Percentiles rank a stretch among this genome's conserved stretches.
These are phyloP conservation scores for Leishmania arabica DNA, from an alignment of 208 protist species.

Conservation along the genomic window DNA sequence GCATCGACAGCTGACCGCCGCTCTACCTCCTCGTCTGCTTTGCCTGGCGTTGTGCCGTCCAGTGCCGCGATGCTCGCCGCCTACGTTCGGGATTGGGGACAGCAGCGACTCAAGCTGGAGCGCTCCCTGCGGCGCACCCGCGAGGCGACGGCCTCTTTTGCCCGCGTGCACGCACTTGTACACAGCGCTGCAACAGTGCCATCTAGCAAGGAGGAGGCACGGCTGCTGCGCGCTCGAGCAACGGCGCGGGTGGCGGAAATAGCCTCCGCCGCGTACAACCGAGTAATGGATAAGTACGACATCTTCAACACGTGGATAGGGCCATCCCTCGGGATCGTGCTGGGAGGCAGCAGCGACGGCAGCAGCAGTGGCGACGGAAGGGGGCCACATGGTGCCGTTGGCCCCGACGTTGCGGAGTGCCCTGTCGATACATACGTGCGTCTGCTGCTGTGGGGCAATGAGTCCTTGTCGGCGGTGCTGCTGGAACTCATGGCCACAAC, in stretches of 20 bases:
- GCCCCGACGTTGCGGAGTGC: constrained; percentile 11
- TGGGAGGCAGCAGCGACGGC: background rate
- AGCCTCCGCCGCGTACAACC: constrained; percentile 17
- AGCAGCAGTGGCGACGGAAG: background rate
- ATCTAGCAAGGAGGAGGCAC: background rate
- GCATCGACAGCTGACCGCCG: background rate
- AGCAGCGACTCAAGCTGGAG: constrained; percentile 27
- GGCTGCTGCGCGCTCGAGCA: constrained; percentile 19
- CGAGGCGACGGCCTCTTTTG: constrained; percentile 21
- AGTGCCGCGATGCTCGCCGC: constrained; percentile 27
- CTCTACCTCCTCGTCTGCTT: background rate
- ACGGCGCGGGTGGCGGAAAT: constrained; percentile 11
- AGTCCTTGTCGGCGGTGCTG: constrained; percentile 5
- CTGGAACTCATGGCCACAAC: constrained; percentile 2
- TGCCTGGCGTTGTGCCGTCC: background rate
- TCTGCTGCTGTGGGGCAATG: constrained; percentile 22
- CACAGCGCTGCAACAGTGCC: background rate
- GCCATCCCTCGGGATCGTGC: constrained; percentile 24
- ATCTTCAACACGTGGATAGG: constrained; percentile 14
- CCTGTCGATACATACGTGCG: constrained; percentile 1
- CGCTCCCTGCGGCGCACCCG: constrained; percentile 31
- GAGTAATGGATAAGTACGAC: constrained; percentile 36
- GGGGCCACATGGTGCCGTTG: constrained; percentile 1
- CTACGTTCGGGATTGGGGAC: constrained; percentile 13
- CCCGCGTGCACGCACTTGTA: constrained; percentile 15